A percentile compares a stretch with the other conserved stretches of the same genome.
These are phyloP conservation scores for Escallonia herrerae DNA, from an alignment of 129 eudicot genomes.

Conservation along the genomic window DNA sequence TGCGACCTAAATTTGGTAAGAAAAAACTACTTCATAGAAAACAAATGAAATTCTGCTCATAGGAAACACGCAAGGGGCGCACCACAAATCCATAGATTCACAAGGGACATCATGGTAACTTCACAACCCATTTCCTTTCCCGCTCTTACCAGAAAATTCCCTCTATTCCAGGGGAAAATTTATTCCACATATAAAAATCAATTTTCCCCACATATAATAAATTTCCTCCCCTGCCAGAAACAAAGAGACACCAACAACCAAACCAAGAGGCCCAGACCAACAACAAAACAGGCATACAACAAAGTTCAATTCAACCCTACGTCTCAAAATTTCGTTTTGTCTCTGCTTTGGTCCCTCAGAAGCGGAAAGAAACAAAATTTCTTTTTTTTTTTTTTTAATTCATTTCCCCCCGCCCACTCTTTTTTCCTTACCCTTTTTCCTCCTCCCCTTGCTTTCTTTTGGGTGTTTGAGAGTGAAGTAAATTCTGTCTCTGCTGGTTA, in stretches of 20 bases:
- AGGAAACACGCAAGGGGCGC: too few relatives aligned
- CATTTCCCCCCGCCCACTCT: background rate
- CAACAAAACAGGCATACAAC: background rate
- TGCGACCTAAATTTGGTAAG: too few relatives aligned
- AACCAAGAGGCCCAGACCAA: background rate
- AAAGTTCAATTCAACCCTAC: background rate
- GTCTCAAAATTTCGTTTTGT: conserved; percentile 13
- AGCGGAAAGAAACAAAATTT: background rate
- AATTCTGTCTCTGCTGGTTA: background rate
- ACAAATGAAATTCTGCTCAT: too few relatives aligned
- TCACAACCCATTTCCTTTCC: background rate
- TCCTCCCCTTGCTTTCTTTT: conserved; percentile 6
- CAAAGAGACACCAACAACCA: background rate
- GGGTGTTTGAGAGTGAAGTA: background rate
- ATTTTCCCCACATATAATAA: background rate
- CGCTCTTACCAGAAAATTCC: background rate
- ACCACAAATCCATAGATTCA: too few relatives aligned
- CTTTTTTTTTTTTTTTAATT: background rate
- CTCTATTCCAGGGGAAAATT: background rate
- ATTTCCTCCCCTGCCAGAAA: background rate
- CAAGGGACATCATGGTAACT: too few relatives aligned
- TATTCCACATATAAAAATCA: background rate
- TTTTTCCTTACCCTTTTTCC: conserved; percentile 3
- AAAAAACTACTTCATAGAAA: too few relatives aligned
- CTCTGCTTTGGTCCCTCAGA: conserved; percentile 9